Evolutionary conservation across 441 rosid species (phyloP), one percentile per base, ranked within the genome.

Genomic region (Hura crepitans): DNA sequence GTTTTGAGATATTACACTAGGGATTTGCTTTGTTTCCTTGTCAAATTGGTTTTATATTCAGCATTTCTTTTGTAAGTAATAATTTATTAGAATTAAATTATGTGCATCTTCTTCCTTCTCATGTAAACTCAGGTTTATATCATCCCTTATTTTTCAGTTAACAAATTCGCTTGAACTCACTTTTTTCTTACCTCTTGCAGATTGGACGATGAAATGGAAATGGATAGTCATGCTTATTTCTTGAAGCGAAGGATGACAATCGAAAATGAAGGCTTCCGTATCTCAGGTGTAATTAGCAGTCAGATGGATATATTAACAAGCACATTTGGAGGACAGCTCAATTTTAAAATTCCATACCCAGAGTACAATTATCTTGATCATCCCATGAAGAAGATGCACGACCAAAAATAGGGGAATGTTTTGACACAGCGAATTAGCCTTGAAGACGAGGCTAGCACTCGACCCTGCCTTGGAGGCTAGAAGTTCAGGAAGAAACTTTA

Each of bases 341-440:
- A 84, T 54, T 86, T 93, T 57, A 89, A 89, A 82, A 77, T 93
- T 84, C 98, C 95, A 35, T 87, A 80, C 58, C 89, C 86, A 20
- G 22, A 64, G 0, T 81, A 74, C 68, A 74, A 74, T 73, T 66
- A 74, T 67, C 28, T 73, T 31, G 61, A 60, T 69, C 75, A 42
- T 77, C 76, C 53, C 54, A 65, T 23, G 33, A 74, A 56, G 62
- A 72, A 56, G 62, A 62, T 58, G 53, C 31, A 50, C 20, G 53
- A 39, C 54, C 58, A 58, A 50, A 66, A 54, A 42, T 77, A 74
- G 68, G 66, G 55, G 55, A 45, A 54, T 50, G 17, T 60, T 35
- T 20, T 35, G n/a, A 35, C 6, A 8, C 39, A 35, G 39, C 39
- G 39, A 35, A 8, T 35, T 35, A 35, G 39, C 7, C 7, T 35